Evolutionary conservation across 352 stramenopile genomes (phyloP), one percentile per base, ranked within the genome.

Genomic region (Phytophthora vignae): DNA sequence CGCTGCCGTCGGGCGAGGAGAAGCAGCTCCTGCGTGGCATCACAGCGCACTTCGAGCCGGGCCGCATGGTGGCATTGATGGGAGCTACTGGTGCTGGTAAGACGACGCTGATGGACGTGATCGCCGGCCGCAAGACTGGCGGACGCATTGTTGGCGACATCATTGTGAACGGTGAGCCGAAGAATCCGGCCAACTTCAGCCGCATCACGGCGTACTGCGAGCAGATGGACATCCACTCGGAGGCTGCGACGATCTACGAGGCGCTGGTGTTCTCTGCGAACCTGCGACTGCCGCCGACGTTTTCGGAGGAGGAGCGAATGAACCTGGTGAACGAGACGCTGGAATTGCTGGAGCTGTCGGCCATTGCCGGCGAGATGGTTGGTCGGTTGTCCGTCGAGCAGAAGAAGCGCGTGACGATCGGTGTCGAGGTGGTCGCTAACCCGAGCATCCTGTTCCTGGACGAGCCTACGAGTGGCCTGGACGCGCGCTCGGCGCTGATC

Each of bases 221-320:
- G 22, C 66, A 73, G 11, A 64, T 64, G 54, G 63, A 64, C 22
- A 33, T 64, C 19, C 54, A 64, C 44, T 64, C 42, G 21, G 63
- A 69, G 42, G 76, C 86, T 21, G 73, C 90, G 10, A 97, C 91
- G 19, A 94, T 98, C 52, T 74, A 82, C 44, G 95, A 99, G 69
- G 92, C 93, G 17, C 81, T 98, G 8, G 77, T 92, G 50, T 98
- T 98, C 73, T 97, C 91, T 19, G 94, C 95, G 0, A 80, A 82
- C 33, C 73, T 99, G 22, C 83, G 97, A 38, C 84, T 98, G 8
- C 78, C 84, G 0, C 73, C 76, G 0, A 77, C 53, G 3, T 81
- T 84, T 27, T 74, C 81, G 17, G 44, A 69, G n/a, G 68, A 73
- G 7, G 73, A 87, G 38, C 60, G 63, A 8, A 77, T 87, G 62